Evolutionary conservation across 2,329 filamentous ascomycete species (phyloP).

Genomic region (Penicillium sp.): DNA sequence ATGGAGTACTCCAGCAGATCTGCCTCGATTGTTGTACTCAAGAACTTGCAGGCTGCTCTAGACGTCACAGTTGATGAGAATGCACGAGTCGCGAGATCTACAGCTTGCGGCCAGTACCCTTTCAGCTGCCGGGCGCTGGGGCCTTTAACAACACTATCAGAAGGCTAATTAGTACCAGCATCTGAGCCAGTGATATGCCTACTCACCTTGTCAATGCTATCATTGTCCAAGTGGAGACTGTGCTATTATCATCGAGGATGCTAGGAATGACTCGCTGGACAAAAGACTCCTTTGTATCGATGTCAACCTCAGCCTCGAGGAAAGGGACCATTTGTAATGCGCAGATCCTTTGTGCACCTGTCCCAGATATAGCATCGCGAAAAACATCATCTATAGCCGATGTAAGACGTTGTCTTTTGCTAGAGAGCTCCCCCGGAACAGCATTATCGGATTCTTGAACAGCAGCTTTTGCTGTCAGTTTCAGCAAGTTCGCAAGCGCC

Average conservation of each 20-base stretch:
- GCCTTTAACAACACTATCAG: conserved; percentile 42
- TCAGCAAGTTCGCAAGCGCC: conserved; percentile 50
- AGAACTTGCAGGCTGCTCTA: conserved; percentile 75
- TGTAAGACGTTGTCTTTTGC: conserved; percentile 46
- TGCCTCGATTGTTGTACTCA: conserved; percentile 70
- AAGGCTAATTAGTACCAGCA: conserved; percentile 18
- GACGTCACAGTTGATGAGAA: conserved; percentile 74
- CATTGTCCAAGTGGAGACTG: conserved; percentile 79
- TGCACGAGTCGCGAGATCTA: conserved; percentile 74
- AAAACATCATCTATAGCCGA: conserved; percentile 47
- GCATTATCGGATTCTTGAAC: conserved; percentile 15
- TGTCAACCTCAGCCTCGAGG: conserved; percentile 52
- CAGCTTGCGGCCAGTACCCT: conserved; percentile 71
- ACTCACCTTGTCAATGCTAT: conserved; percentile 78
- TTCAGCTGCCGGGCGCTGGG: conserved; percentile 49
- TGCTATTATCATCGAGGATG: conserved; percentile 72
- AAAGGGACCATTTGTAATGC: conserved; percentile 63
- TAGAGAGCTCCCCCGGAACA: conserved; percentile 27
- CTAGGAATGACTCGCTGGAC: conserved; percentile 64
- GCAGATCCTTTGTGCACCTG: conserved; percentile 51
- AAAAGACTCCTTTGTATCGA: conserved; percentile 61
- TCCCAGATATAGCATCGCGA: conserved; percentile 44
- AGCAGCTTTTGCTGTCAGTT: conserved; percentile 40
- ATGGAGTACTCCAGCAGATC: conserved; percentile 71
- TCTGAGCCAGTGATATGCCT: neutral